phyloP scores from a whole-genome alignment of 2,329 filamentous ascomycete genomes.

The Stagonosporopsis vannaccii region DNA sequence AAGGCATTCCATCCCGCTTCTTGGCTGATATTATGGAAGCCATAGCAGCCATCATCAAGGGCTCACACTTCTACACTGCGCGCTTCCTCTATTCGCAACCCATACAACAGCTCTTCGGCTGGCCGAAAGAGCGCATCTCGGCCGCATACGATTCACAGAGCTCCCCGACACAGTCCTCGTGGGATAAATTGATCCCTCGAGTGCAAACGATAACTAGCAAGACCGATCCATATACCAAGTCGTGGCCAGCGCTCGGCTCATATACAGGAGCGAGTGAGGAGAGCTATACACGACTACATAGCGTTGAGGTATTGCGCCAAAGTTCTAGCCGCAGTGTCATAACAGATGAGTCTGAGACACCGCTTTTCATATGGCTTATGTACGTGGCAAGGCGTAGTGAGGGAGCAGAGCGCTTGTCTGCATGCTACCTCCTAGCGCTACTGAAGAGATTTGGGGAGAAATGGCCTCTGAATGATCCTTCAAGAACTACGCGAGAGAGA shows the following conservation, averaged over 20 bases:
- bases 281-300: conserved; percentile 40
- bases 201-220: conserved; percentile 50
- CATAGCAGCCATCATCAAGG: conserved; percentile 75
- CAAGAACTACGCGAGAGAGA: conserved; percentile 49
- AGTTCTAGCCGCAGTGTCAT: conserved; percentile 40
- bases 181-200: conserved; percentile 49
- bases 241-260: conserved; percentile 54
- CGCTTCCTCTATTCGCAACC: conserved; percentile 60
- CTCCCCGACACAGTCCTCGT: conserved; percentile 28
- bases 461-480: conserved; percentile 48
- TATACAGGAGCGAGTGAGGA: conserved; percentile 39
- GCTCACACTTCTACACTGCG: conserved; percentile 80
- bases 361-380: conserved; percentile 58
- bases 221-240: conserved; percentile 49
- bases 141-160: conserved; percentile 27
- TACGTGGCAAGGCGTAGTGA: conserved; percentile 53
- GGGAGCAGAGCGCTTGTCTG: conserved; percentile 51
- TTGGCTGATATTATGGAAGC: conserved; percentile 78
- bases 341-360: conserved; percentile 55
- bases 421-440: conserved; percentile 50
- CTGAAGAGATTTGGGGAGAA: conserved; percentile 48
- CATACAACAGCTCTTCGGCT: conserved; percentile 45
- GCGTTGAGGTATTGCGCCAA: conserved; percentile 42
- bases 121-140: conserved; percentile 35
- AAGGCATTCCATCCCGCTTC: conserved; percentile 57